Conservation (phyloP, 495 filamentous ascomycete species). For the Neurospora africana region DNA sequence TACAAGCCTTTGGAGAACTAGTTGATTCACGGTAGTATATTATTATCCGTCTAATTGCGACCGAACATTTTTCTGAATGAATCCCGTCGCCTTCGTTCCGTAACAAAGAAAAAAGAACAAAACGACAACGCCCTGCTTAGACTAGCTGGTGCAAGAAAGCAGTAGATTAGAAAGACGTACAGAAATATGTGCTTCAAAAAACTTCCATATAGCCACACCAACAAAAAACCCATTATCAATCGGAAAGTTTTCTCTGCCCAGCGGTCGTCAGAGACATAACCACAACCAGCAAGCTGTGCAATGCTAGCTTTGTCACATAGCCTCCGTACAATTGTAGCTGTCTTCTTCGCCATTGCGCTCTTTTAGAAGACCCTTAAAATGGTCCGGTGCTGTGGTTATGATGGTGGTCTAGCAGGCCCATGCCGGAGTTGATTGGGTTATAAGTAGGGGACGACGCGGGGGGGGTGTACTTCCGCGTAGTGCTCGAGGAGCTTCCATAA, state of each 20-base stretch:
- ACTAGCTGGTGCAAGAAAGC: background rate
- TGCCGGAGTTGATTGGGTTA: slow-evolving; percentile 15
- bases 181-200: background rate
- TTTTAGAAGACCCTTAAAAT: background rate
- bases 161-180: background rate
- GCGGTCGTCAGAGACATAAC: background rate
- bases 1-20: background rate
- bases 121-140: background rate
- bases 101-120: background rate
- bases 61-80: background rate
- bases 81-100: background rate
- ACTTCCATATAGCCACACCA: background rate
- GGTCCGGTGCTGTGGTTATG: slow-evolving; percentile 7
- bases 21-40: background rate
- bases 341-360: background rate
- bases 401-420: slow-evolving; percentile 17
- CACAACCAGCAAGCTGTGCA: background rate
- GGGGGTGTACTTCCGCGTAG: background rate
- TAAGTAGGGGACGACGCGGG: background rate
- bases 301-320: background rate
- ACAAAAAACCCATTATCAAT: background rate
- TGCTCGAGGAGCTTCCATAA: background rate
- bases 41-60: background rate
- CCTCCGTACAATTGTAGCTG: background rate
- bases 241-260: background rate